Conservation (phyloP, 345 rosid genomes). For the Camelina neglecta region DNA sequence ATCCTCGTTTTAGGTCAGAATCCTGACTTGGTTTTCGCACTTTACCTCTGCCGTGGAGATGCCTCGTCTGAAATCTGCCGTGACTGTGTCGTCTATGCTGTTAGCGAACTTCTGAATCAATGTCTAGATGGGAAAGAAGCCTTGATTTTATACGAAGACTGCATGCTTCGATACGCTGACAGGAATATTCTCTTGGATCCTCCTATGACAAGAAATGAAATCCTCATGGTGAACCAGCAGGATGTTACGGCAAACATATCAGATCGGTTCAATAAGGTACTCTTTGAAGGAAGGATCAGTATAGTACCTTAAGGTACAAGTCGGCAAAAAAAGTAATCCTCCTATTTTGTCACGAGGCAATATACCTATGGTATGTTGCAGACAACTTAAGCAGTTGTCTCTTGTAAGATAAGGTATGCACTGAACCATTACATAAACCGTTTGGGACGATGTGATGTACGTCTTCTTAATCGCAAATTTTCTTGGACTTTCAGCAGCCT, state of each 20-base stretch:
- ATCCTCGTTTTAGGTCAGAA: slow-evolving; percentile 43
- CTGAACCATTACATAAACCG: too few relatives aligned
- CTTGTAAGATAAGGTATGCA: too few relatives aligned
- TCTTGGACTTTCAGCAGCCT: too few relatives aligned
- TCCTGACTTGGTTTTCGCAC: slow-evolving; percentile 38
- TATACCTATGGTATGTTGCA: too few relatives aligned
- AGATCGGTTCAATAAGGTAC: slow-evolving; percentile 3
- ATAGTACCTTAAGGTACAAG: too few relatives aligned
- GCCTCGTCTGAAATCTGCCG: slow-evolving; percentile 30
- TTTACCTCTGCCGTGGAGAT: slow-evolving; percentile 47
- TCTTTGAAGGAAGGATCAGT: too few relatives aligned
- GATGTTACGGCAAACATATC: neutral
- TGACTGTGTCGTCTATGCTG: slow-evolving; percentile 39
- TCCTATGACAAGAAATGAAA: too few relatives aligned
- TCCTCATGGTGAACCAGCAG: neutral
- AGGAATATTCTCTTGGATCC: neutral
- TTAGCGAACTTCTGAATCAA: neutral
- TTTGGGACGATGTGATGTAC: too few relatives aligned
- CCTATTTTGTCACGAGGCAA: too few relatives aligned
- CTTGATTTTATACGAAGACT: slow-evolving; percentile 41
- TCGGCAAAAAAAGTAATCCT: too few relatives aligned
- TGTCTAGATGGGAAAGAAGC: slow-evolving; percentile 43
- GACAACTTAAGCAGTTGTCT: too few relatives aligned
- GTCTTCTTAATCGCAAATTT: too few relatives aligned
- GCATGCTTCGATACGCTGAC: slow-evolving; percentile 47